Conservation (phyloP, 106 monocot species). For the Dendrobium catenatum region DNA sequence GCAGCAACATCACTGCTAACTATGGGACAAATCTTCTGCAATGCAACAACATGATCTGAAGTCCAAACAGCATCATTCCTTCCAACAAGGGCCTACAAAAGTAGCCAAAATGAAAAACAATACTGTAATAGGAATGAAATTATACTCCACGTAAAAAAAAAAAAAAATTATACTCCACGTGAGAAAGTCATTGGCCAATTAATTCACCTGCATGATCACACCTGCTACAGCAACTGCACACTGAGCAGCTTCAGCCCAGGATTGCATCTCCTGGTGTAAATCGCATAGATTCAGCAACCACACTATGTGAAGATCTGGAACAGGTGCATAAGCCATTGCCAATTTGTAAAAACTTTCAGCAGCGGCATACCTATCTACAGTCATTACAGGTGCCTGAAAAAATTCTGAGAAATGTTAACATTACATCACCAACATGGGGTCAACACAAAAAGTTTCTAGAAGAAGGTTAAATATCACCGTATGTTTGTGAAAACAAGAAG, state of each 20-base stretch:
- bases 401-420: neutral
- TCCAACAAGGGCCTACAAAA: slow-evolving; percentile 77
- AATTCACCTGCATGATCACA: slow-evolving; percentile 93
- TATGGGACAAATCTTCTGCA: slow-evolving; percentile 91
- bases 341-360: slow-evolving; percentile 93
- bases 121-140: neutral
- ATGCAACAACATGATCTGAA: slow-evolving; percentile 64
- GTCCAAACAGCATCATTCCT: slow-evolving; percentile 99
- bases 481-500: neutral
- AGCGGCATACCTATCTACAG: slow-evolving; percentile 82
- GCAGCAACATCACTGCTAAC: slow-evolving; percentile 61
- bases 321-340: slow-evolving; percentile 87
- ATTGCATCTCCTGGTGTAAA: slow-evolving; percentile 99
- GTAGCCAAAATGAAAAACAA: neutral
- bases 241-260: slow-evolving; percentile 98
- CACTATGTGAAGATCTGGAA: slow-evolving; percentile 99
- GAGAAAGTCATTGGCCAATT: neutral
- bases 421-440: neutral
- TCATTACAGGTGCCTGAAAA: slow-evolving; percentile 75
- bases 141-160: neutral
- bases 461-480: neutral
- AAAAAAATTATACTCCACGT: neutral
- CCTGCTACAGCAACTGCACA: slow-evolving; percentile 99
- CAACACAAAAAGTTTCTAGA: neutral
- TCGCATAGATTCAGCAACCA: slow-evolving; percentile 96